A percentile compares a stretch with the other conserved stretches of the same genome.
phyloP scores from a whole-genome alignment of 768 basidiomycete genomes.

The Lactarius vividus region DNA sequence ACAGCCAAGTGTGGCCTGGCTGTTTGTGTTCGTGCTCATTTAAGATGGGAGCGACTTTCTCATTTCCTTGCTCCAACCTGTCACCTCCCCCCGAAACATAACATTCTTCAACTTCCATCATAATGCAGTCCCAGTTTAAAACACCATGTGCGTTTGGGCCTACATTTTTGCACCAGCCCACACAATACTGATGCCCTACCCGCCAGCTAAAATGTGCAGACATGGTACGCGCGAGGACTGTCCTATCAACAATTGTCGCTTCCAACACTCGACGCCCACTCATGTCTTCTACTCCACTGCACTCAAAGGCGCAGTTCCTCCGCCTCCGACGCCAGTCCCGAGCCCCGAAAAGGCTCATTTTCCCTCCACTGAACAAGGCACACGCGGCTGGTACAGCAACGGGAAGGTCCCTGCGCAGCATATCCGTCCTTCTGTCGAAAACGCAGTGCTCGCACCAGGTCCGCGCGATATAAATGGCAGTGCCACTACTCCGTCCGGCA shows the following conservation, averaged over 20 bases:
- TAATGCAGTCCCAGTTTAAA: conserved; percentile 12
- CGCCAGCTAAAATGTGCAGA: conserved; percentile 9
- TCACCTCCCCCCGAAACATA: background rate
- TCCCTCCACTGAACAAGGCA: background rate
- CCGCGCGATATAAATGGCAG: background rate
- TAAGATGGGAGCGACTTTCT: background rate
- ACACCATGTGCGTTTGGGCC: background rate
- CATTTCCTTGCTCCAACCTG: background rate
- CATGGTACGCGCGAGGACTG: conserved; percentile 14
- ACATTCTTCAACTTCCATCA: background rate
- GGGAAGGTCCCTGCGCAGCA: background rate
- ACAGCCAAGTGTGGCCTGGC: conserved; percentile 9
- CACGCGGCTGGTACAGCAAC: background rate
- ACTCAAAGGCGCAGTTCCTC: background rate
- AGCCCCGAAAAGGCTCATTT: background rate
- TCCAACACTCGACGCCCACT: background rate
- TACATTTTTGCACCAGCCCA: background rate
- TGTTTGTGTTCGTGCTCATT: background rate
- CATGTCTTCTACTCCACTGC: conserved; percentile 5
- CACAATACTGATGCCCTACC: background rate
- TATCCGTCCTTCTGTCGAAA: background rate
- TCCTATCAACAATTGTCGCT: background rate
- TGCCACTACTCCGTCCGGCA: background rate
- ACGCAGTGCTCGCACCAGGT: background rate
- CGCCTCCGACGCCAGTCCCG: background rate